phyloP scores from a whole-genome alignment of 2,329 filamentous ascomycete genomes.

The Fusarium nematophilum region DNA sequence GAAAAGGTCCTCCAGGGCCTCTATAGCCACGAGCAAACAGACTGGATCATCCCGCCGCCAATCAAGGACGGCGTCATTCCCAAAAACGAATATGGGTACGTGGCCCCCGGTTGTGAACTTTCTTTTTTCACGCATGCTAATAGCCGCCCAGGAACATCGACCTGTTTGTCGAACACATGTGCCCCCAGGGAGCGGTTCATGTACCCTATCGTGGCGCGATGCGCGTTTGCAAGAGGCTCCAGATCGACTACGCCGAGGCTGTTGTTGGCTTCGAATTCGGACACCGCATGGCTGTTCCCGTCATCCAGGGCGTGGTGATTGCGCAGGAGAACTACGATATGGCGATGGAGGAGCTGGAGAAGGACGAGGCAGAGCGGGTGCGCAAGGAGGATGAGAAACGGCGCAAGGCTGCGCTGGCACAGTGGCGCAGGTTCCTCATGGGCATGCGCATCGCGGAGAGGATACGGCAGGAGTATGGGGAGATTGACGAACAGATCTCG shows the following conservation, averaged over 20 bases:
- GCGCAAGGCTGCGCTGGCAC: conserved; percentile 75
- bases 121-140: conserved; percentile 34
- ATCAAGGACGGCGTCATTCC: conserved; percentile 89
- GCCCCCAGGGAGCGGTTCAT: conserved; percentile 84
- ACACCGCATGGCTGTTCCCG: conserved; percentile 90
- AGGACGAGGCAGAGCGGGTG: conserved; percentile 78
- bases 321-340: conserved; percentile 81
- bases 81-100: conserved; percentile 85
- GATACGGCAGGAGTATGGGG: conserved; percentile 80
- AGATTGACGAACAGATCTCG: conserved; percentile 63
- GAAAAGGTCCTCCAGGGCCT: conserved; percentile 88
- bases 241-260: conserved; percentile 91
- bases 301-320: conserved; percentile 90
- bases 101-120: not conserved
- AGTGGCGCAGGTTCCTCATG: conserved; percentile 90
- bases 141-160: conserved; percentile 77
- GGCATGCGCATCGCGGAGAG: conserved; percentile 85
- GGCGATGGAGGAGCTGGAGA: conserved; percentile 82
- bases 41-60: conserved; percentile 93
- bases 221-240: conserved; percentile 83
- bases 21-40: conserved; percentile 86
- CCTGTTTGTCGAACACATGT: conserved; percentile 93
- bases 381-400: conserved; percentile 88
- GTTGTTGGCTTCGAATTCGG: conserved; percentile 98
- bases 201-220: conserved; percentile 82